Evolutionary conservation across 331 rosid genomes (phyloP).

Genomic region (Rosa hybrid): DNA sequence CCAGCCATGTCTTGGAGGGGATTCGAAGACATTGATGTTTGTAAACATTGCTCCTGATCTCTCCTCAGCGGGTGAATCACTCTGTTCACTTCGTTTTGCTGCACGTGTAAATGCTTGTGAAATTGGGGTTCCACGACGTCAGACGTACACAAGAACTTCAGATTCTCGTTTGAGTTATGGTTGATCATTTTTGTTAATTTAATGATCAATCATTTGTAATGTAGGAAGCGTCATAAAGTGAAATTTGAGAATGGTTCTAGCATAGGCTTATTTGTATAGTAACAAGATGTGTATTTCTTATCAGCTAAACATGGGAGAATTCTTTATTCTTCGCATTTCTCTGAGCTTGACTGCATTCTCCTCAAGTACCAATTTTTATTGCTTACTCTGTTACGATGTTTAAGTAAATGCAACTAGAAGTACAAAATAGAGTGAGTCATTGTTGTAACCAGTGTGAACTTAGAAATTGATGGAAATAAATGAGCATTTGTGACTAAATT

Average conservation of each 20-base stretch:
- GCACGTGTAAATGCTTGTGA: constrained; percentile 90
- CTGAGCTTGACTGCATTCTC: not conserved
- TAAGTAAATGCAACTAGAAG: not conserved
- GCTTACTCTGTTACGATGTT: not conserved
- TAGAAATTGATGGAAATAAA: constrained; percentile 1
- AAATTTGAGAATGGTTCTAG: constrained; percentile 62
- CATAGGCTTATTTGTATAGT: constrained; percentile 70
- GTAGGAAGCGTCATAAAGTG: constrained; percentile 30
- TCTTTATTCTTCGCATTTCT: not conserved
- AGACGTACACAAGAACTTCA: constrained; percentile 51
- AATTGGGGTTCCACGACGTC: constrained; percentile 86
- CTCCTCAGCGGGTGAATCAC: constrained; percentile 76
- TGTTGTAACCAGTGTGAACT: not conserved
- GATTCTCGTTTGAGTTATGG: constrained; percentile 70
- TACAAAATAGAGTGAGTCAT: not conserved
- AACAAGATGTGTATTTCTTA: constrained; percentile 36
- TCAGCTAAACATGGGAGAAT: constrained; percentile 20
- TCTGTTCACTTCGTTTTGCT: constrained; percentile 92
- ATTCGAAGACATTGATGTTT: constrained; percentile 91
- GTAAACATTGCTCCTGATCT: constrained; percentile 86
- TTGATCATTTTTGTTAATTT: constrained; percentile 36
- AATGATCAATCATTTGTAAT: constrained; percentile 23
- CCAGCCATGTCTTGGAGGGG: constrained; percentile 98
- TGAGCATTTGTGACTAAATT: not conserved
- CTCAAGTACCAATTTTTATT: not conserved